A percentile compares a stretch with the other conserved stretches of the same genome.
Conservation (phyloP, 495 filamentous ascomycete genomes). For the Staphylotrichum longicolle region DNA sequence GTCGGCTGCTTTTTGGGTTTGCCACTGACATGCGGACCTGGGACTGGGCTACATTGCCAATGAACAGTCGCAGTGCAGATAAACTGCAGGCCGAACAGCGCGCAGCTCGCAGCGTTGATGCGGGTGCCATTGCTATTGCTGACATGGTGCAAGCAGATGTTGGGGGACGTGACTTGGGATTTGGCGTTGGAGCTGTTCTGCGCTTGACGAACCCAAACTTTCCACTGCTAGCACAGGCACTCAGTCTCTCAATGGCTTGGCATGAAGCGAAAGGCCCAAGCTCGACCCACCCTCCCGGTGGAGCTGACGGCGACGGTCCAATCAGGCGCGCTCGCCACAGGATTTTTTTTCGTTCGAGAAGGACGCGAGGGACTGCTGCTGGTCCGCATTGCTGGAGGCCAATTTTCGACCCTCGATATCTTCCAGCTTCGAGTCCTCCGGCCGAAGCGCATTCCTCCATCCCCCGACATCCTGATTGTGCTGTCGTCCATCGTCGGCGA, state of each 20-base stretch:
- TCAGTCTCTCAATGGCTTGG: too few relatives aligned
- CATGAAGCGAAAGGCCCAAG: too few relatives aligned
- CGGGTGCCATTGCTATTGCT: constrained; percentile 18
- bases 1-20: constrained; percentile 2
- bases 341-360: constrained; percentile 15
- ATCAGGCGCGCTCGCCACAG: constrained; percentile 2
- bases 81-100: constrained; percentile 33
- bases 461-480: not conserved
- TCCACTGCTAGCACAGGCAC: too few relatives aligned
- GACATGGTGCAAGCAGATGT: not conserved
- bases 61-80: constrained; percentile 30
- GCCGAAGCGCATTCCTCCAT: not conserved
- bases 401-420: constrained; percentile 6
- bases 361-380: not conserved
- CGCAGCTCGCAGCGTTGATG: constrained; percentile 23
- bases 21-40: constrained; percentile 12
- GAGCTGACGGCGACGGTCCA: not conserved
- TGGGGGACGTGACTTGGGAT: not conserved
- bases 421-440: not conserved
- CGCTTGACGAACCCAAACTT: too few relatives aligned
- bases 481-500: constrained; percentile 6
- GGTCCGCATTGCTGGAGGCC: constrained; percentile 3
- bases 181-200: too few relatives aligned
- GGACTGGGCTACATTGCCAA: constrained; percentile 16
- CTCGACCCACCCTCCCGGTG: too few relatives aligned